These are phyloP conservation scores for Fusarium sp. DNA, from an alignment of 2,329 filamentous ascomycete species.

Conservation along the genomic window DNA sequence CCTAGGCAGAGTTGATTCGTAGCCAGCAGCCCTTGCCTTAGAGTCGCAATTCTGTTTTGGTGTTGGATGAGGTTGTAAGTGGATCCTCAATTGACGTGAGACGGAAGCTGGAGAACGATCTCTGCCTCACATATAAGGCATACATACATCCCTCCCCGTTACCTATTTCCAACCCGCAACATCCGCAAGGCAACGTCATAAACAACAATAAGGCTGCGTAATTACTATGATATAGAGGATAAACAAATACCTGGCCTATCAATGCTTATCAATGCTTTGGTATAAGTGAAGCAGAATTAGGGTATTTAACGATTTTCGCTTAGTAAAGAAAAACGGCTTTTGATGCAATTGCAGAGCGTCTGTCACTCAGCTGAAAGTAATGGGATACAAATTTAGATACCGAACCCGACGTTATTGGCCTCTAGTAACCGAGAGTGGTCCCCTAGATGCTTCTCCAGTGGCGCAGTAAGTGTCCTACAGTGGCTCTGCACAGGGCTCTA, in stretches of 20 bases:
- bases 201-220: conserved; percentile 12
- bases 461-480: conserved; percentile 27
- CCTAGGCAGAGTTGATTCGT: not conserved
- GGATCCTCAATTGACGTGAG: not conserved
- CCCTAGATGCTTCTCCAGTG: conserved; percentile 21
- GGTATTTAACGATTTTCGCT: no score
- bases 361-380: conserved; percentile 20
- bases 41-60: conserved; percentile 1
- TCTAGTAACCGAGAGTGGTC: conserved; percentile 4
- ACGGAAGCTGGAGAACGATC: not conserved
- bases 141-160: not conserved
- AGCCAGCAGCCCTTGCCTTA: not conserved
- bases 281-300: no score
- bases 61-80: conserved; percentile 19
- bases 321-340: not conserved
- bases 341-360: conserved; percentile 10
- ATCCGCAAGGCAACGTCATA: conserved; percentile 28
- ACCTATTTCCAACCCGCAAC: conserved; percentile 1
- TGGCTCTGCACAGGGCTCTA: conserved; percentile 18
- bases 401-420: conserved; percentile 25
- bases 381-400: conserved; percentile 15
- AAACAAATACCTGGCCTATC: not conserved
- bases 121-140: not conserved
- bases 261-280: not conserved
- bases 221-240: conserved; percentile 6